Percentiles rank a stretch among this genome's conserved stretches.
phyloP scores from a whole-genome alignment of 352 stramenopile species.

The Phytophthora tentaculata region DNA sequence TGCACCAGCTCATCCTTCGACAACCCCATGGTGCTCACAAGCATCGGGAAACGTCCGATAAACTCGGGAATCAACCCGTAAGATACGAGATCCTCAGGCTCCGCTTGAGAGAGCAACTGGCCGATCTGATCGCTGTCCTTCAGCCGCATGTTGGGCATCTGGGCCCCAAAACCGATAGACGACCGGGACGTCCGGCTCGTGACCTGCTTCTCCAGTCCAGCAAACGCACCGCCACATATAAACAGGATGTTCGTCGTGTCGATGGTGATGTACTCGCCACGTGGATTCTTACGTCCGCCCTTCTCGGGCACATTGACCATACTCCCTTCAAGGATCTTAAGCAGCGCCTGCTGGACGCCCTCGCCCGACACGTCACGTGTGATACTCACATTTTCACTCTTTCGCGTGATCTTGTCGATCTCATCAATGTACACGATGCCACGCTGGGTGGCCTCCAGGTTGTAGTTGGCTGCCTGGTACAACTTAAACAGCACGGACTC shows the following conservation, averaged over 20 bases:
- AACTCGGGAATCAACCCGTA: slow-evolving; percentile 99
- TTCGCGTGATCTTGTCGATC: slow-evolving; percentile 97
- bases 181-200: slow-evolving; percentile 91
- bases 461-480: slow-evolving; percentile 96
- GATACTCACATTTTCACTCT: slow-evolving; percentile 92
- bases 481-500: slow-evolving; percentile 98
- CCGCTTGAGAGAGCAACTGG: slow-evolving; percentile 91
- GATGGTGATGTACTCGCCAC: slow-evolving; percentile 97
- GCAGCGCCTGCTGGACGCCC: slow-evolving; percentile 98
- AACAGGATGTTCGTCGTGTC: slow-evolving; percentile 99
- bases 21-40: slow-evolving; percentile 95
- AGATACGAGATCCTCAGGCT: slow-evolving; percentile 96
- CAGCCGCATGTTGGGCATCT: slow-evolving; percentile 87
- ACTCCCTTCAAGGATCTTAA: slow-evolving; percentile 99
- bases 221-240: slow-evolving; percentile 98
- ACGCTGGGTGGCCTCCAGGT: slow-evolving; percentile 95
- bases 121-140: slow-evolving; percentile 88
- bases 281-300: slow-evolving; percentile 95
- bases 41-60: slow-evolving; percentile 97
- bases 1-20: slow-evolving; percentile 93
- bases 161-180: slow-evolving; percentile 98
- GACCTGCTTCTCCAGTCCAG: slow-evolving; percentile 95
- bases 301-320: slow-evolving; percentile 98
- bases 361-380: slow-evolving; percentile 98
- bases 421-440: slow-evolving; percentile 99